A percentile compares a stretch with the other conserved stretches of the same genome.
Conservation (phyloP, 208 protist genomes). For the Crithidia thermophila region DNA sequence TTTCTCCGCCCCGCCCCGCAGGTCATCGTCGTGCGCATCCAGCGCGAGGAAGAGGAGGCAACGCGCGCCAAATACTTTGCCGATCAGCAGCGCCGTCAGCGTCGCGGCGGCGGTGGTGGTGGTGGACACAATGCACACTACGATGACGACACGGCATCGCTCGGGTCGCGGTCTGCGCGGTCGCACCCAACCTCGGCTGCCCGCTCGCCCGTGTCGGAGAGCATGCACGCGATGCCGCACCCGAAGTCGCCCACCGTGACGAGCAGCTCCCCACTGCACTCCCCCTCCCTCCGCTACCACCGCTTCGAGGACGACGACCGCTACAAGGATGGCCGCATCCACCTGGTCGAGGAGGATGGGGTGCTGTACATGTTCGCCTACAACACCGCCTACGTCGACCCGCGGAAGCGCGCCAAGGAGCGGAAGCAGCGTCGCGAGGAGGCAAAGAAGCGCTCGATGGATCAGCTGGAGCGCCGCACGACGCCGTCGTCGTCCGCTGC, state of each 20-base stretch:
- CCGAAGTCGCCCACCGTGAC: background rate
- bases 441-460: background rate
- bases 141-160: background rate
- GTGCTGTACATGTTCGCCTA: slow-evolving; percentile 71
- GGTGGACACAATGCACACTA: too few relatives aligned
- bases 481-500: slow-evolving; percentile 6
- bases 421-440: slow-evolving; percentile 13
- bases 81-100: slow-evolving; percentile 18
- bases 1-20: slow-evolving; percentile 37
- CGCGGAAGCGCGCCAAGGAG: slow-evolving; percentile 10
- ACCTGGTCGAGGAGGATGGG: slow-evolving; percentile 66
- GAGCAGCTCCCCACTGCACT: slow-evolving; percentile 5
- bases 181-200: slow-evolving; percentile 1
- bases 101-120: too few relatives aligned
- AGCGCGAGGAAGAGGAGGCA: slow-evolving; percentile 40
- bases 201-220: slow-evolving; percentile 6
- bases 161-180: slow-evolving; percentile 7
- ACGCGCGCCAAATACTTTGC: slow-evolving; percentile 26
- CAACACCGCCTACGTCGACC: slow-evolving; percentile 36
- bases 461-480: background rate
- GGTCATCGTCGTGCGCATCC: slow-evolving; percentile 39
- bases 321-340: slow-evolving; percentile 63
- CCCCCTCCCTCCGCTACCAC: slow-evolving; percentile 27
- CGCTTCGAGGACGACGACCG: slow-evolving; percentile 39
- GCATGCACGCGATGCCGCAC: background rate